Evolutionary conservation across 2,329 filamentous ascomycete genomes (phyloP).

Genomic region (Aspergillus pseudoviridinutans): DNA sequence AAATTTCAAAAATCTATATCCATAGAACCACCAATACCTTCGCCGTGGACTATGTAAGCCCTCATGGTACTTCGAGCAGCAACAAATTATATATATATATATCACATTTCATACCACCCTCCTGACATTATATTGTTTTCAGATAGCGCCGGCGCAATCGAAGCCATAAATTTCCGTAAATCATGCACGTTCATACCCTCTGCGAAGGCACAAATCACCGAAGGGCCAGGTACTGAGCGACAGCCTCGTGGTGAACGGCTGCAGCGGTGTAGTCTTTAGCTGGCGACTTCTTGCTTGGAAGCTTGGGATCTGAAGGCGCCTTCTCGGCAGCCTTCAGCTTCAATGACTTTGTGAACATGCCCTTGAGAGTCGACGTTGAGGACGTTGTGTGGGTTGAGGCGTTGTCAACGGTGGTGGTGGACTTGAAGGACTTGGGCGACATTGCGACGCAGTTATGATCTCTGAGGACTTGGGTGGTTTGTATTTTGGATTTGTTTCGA

Average conservation of each 20-base stretch:
- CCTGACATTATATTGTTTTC: too few species aligned
- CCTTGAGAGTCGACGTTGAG: background rate
- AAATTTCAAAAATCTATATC: too few species aligned
- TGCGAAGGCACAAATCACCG: background rate
- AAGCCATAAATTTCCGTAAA: too few species aligned
- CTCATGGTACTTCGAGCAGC: too few species aligned
- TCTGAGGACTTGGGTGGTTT: background rate
- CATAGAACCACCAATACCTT: too few species aligned
- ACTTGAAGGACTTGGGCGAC: background rate
- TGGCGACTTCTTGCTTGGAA: background rate
- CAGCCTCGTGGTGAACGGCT: background rate
- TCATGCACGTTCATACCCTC: too few species aligned
- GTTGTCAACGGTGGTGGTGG: background rate
- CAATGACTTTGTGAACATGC: background rate
- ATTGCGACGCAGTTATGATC: background rate
- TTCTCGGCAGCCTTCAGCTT: background rate
- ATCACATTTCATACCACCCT: too few species aligned
- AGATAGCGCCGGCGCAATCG: too few species aligned
- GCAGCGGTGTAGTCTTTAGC: background rate
- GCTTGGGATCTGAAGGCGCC: background rate
- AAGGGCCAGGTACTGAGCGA: background rate
- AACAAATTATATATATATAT: too few species aligned
- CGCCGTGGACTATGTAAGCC: too few species aligned
- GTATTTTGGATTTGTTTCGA: too few species aligned
- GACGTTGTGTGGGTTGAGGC: background rate